These are phyloP conservation scores for Brettanomyces naardenensis DNA, from an alignment of 805 yeast genomes.

Conservation along the genomic window DNA sequence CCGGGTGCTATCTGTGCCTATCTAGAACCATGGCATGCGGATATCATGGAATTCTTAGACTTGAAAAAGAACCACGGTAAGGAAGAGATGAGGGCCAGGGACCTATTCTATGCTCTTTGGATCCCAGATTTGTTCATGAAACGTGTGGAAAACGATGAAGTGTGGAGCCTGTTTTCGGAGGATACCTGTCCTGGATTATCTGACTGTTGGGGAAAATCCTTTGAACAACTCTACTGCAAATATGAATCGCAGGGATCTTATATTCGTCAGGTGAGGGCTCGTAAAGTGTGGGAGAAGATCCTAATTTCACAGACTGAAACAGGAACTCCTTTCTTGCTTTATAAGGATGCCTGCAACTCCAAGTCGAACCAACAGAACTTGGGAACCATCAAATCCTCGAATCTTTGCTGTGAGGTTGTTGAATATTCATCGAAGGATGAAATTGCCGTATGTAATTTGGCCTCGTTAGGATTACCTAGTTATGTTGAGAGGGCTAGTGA, in stretches of 20 bases:
- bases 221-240: slow-evolving; percentile 57
- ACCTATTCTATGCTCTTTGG: slow-evolving; percentile 90
- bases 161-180: slow-evolving; percentile 90
- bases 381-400: slow-evolving; percentile 89
- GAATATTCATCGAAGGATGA: slow-evolving; percentile 90
- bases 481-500: slow-evolving; percentile 41
- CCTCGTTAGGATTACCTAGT: slow-evolving; percentile 82
- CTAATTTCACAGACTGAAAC: slow-evolving; percentile 92
- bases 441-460: slow-evolving; percentile 93
- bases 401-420: slow-evolving; percentile 89
- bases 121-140: slow-evolving; percentile 91
- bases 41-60: slow-evolving; percentile 78
- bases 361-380: slow-evolving; percentile 88
- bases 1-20: slow-evolving; percentile 97
- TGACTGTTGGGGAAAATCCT: slow-evolving; percentile 81
- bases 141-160: slow-evolving; percentile 67
- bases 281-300: slow-evolving; percentile 84
- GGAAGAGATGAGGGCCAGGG: slow-evolving; percentile 90
- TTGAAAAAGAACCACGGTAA: slow-evolving; percentile 91
- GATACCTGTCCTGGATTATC: slow-evolving; percentile 79
- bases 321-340: slow-evolving; percentile 91
- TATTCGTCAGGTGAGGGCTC: slow-evolving; percentile 66
- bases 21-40: slow-evolving; percentile 96
- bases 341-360: slow-evolving; percentile 83
- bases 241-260: slow-evolving; percentile 70